Base-by-base conservation (phyloP, 2,329 filamentous ascomycete species). In the Colletotrichum karsti region DNA sequence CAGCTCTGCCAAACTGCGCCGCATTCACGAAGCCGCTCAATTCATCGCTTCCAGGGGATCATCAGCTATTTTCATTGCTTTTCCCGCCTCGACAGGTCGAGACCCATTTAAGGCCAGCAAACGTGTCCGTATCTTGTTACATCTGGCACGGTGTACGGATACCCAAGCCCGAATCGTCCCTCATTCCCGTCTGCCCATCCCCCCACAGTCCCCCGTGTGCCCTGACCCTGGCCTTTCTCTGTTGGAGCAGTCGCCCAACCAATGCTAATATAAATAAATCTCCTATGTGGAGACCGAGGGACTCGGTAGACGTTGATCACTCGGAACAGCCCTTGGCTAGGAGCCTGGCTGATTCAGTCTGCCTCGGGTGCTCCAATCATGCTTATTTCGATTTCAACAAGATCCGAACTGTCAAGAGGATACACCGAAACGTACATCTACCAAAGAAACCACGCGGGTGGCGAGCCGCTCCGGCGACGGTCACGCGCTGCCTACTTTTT, bases 251-350 rank as follows among this genome's bases (percentile, higher is more conserved):
- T 35, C n/a, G n/a, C 60, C 60, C 35, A 44, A 42, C 65, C 60
- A 67, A 67, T 54, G 26, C 60, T 44, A 67, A 67, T 33, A 46
- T 48, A n/a, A 59, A 58, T 58, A 67, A 67, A 67, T 64, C 64
- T 64, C 53, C 60, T 54, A 15, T 42, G 65, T 57, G 60, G 65
- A 35, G 28, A 51, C 42, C 35, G 20, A 41, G 53, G 59, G 28
- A 64, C 61, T 64, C 60, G 64, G 59, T 57, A 59, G 53, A 64
- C 54, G 64, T 44, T 67, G 65, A 64, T 67, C 60, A 58, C 54
- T 59, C 60, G 53, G 60, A 64, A 54, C n/a, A 9, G 60, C 24
- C 53, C 65, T 67, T 54, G 64, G 13, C 12, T 39, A 48, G 54
- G 44, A 28, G 28, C 39, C 30, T 28, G 15, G 63, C 65, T 57